Conservation (phyloP, 306 rosid species). For the Morella rubra region DNA sequence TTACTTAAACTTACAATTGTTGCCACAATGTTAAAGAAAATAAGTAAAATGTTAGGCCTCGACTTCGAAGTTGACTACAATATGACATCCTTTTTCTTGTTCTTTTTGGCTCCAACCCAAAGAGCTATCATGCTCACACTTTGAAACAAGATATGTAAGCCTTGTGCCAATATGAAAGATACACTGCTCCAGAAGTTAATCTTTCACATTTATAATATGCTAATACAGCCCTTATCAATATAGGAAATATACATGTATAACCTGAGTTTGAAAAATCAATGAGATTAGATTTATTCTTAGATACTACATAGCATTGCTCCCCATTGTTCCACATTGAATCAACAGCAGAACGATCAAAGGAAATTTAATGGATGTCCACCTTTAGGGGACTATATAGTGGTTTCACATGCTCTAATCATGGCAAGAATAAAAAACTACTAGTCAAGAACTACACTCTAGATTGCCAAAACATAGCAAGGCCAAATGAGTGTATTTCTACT, state of each 20-base stretch:
- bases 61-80: not conserved
- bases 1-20: not conserved
- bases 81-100: not conserved
- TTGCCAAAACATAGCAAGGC: not conserved
- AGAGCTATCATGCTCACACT: not conserved
- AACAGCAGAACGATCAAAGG: not conserved
- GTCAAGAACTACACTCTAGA: not conserved
- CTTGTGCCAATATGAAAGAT: not conserved
- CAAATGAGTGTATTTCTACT: not conserved
- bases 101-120: not conserved
- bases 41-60: not conserved
- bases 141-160: not conserved
- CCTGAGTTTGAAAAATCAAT: not conserved
- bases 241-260: not conserved
- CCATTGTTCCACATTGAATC: not conserved
- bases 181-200: not conserved
- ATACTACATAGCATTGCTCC: not conserved
- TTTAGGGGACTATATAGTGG: not conserved
- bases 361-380: not conserved
- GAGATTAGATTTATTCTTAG: not conserved
- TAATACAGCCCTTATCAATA: not conserved
- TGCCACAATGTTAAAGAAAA: not conserved
- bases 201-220: not conserved
- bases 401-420: not conserved
- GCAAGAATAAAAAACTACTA: not conserved